These are phyloP conservation scores for Monilinia laxa DNA, from an alignment of 2,329 filamentous ascomycete genomes.

Conservation along the genomic window DNA sequence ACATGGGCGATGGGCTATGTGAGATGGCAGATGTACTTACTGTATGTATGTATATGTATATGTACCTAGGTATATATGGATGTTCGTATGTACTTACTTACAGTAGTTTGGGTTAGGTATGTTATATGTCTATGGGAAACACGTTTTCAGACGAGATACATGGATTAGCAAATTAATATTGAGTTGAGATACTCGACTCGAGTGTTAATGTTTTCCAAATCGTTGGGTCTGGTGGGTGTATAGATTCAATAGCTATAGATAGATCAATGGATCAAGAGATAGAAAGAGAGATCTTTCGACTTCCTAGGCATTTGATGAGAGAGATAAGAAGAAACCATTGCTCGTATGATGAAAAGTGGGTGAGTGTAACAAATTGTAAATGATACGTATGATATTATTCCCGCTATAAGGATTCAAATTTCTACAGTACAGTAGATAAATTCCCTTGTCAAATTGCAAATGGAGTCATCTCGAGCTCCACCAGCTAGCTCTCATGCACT, in stretches of 20 bases:
- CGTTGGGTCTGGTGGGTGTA: neutral
- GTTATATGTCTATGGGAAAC: neutral
- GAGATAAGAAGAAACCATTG: neutral
- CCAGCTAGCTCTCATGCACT: constrained; percentile 7
- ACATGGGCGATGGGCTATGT: neutral
- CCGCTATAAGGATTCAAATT: neutral
- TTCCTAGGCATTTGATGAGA: neutral
- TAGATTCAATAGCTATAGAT: neutral
- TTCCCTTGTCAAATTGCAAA: neutral
- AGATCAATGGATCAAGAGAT: too few relatives aligned
- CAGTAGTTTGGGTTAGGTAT: neutral
- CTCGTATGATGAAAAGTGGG: constrained; percentile 16
- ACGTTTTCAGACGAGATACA: constrained; percentile 4
- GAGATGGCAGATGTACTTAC: neutral
- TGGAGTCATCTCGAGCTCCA: constrained; percentile 1
- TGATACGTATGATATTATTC: neutral
- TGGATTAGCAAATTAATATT: neutral
- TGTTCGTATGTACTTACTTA: neutral
- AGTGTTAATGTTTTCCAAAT: neutral
- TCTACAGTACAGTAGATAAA: neutral
- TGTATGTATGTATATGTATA: neutral
- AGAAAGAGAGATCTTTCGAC: neutral
- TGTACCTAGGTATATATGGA: too few relatives aligned
- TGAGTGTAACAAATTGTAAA: constrained; percentile 1
- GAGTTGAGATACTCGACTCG: neutral